These are phyloP conservation scores for Parathielavia appendiculata DNA, from an alignment of 495 filamentous ascomycete genomes.

Conservation along the genomic window DNA sequence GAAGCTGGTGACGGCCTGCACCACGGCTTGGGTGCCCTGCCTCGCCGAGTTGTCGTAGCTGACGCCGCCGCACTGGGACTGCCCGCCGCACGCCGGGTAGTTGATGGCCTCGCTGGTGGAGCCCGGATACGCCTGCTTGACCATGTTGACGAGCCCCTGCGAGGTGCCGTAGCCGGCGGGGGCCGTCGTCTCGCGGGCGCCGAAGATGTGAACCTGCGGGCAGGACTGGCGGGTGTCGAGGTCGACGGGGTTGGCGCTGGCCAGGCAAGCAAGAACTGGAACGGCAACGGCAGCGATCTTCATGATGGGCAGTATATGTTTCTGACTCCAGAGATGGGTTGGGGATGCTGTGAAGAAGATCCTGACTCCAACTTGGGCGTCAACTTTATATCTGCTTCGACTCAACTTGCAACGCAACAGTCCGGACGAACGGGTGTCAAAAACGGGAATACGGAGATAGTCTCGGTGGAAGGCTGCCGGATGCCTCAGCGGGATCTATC, in stretches of 20 bases:
- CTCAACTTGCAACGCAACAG: background rate
- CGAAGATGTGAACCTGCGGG: slow-evolving; percentile 55
- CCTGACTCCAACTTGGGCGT: background rate
- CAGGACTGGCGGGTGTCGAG: slow-evolving; percentile 37
- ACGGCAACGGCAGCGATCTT: slow-evolving; percentile 23
- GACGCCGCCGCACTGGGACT: slow-evolving; percentile 43
- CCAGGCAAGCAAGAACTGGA: slow-evolving; percentile 25
- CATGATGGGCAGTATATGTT: slow-evolving; percentile 18
- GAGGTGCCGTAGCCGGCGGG: slow-evolving; percentile 51
- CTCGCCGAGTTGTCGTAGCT: slow-evolving; percentile 51
- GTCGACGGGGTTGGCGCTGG: slow-evolving; percentile 20
- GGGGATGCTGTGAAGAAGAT: background rate
- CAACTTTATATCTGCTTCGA: background rate
- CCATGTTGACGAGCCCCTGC: slow-evolving; percentile 48
- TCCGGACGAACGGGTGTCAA: slow-evolving; percentile 9
- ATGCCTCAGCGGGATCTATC: background rate
- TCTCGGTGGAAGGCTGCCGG: slow-evolving; percentile 6
- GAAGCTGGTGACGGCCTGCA: slow-evolving; percentile 51
- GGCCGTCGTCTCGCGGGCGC: slow-evolving; percentile 60
- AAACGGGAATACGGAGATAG: slow-evolving; percentile 6
- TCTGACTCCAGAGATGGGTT: background rate
- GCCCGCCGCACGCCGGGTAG: slow-evolving; percentile 58
- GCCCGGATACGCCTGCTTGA: slow-evolving; percentile 48
- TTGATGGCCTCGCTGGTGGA: slow-evolving; percentile 53
- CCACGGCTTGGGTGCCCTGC: slow-evolving; percentile 51